These are phyloP conservation scores for Batrachochytrium dendrobatidis DNA, from an alignment of 371 early-diverging fungal genomes.

Conservation along the genomic window DNA sequence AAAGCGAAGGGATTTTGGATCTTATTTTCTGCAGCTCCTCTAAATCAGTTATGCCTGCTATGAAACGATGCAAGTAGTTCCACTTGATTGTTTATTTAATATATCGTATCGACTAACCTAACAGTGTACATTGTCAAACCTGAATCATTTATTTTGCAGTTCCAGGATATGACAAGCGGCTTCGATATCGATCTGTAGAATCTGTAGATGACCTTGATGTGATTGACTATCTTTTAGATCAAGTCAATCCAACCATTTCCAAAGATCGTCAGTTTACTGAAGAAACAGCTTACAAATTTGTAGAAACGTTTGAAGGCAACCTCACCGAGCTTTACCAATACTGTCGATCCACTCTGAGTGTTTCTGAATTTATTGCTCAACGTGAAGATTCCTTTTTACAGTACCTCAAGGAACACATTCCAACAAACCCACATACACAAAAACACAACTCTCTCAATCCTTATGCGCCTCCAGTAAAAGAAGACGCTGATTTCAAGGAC, in stretches of 20 bases:
- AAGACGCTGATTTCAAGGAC: slow-evolving; percentile 7
- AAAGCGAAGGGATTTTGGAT: slow-evolving; percentile 28
- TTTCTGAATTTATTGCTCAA: slow-evolving; percentile 9
- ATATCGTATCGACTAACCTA: not conserved
- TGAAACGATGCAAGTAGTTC: slow-evolving; percentile 19
- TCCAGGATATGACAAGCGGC: slow-evolving; percentile 24
- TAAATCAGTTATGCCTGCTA: slow-evolving; percentile 22
- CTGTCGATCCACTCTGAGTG: not conserved
- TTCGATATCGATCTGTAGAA: slow-evolving; percentile 22
- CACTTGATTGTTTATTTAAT: not conserved
- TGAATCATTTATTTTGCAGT: slow-evolving; percentile 6
- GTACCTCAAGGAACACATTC: slow-evolving; percentile 23
- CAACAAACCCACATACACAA: slow-evolving; percentile 8
- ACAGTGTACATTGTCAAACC: not conserved
- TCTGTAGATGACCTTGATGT: slow-evolving; percentile 27
- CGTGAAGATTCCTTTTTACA: slow-evolving; percentile 21
- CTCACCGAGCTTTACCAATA: slow-evolving; percentile 25
- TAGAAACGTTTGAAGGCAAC: slow-evolving; percentile 29
- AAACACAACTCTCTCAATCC: not conserved
- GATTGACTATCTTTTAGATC: slow-evolving; percentile 23
- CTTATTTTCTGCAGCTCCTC: slow-evolving; percentile 29
- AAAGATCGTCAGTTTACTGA: slow-evolving; percentile 18
- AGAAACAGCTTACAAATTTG: slow-evolving; percentile 28
- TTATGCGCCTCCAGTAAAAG: not conserved
- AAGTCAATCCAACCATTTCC: slow-evolving; percentile 23